These are phyloP conservation scores for Neofusicoccum kwambonambiense DNA, from an alignment of 2,329 filamentous ascomycete genomes.

Conservation along the genomic window DNA sequence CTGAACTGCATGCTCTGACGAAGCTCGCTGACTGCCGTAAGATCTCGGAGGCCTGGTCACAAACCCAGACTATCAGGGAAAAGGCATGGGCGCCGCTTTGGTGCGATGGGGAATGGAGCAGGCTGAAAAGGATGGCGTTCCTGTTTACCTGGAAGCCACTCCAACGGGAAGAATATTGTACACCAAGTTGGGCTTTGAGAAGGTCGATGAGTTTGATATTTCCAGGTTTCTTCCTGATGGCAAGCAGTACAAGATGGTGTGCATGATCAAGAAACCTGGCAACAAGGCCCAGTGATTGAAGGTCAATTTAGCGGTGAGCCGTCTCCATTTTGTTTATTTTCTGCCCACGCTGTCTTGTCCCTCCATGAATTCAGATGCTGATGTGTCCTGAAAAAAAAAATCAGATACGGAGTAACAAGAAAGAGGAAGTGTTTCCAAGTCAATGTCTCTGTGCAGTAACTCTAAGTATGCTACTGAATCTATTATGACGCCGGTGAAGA, in stretches of 20 bases:
- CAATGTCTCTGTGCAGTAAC: too few species aligned
- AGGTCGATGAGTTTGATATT: slow-evolving; percentile 27
- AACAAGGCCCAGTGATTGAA: background rate
- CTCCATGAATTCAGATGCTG: background rate
- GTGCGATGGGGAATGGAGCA: slow-evolving; percentile 15
- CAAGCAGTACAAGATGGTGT: background rate
- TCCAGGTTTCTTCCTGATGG: slow-evolving; percentile 21
- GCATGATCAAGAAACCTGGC: background rate
- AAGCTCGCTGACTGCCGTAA: slow-evolving; percentile 24
- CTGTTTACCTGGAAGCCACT: slow-evolving; percentile 41
- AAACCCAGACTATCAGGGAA: slow-evolving; percentile 11
- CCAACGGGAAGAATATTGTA: slow-evolving; percentile 39
- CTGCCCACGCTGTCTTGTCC: too few species aligned
- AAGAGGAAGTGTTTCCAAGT: too few species aligned
- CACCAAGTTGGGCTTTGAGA: slow-evolving; percentile 25
- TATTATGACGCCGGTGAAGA: too few species aligned
- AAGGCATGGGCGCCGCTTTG: slow-evolving; percentile 1
- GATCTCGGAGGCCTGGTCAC: background rate
- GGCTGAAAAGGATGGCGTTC: slow-evolving; percentile 35
- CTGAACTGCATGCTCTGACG: background rate
- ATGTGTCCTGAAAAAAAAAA: too few species aligned
- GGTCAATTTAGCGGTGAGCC: background rate
- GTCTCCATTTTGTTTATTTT: too few species aligned
- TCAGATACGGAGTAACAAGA: too few species aligned
- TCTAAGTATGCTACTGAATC: too few species aligned